Evolutionary conservation across 2,329 filamentous ascomycete genomes (phyloP).

Genomic region (Aspergillus felis): DNA sequence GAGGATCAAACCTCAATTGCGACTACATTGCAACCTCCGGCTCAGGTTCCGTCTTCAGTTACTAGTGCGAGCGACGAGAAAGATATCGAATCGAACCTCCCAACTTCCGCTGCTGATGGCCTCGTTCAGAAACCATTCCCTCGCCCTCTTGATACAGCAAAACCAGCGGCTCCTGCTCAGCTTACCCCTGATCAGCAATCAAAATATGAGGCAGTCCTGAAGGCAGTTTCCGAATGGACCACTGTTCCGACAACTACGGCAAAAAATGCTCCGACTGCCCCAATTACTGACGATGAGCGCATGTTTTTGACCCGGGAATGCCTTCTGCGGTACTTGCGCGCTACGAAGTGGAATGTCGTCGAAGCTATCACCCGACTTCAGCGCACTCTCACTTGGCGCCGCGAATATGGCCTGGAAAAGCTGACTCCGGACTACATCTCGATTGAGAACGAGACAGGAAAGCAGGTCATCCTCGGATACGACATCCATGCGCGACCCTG

Average conservation of each 20-base stretch:
- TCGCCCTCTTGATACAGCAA: slow-evolving; percentile 55
- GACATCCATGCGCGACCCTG: slow-evolving; percentile 84
- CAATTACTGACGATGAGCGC: slow-evolving; percentile 73
- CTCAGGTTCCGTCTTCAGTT: slow-evolving; percentile 7
- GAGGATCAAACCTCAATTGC: slow-evolving; percentile 3
- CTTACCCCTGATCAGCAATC: slow-evolving; percentile 72
- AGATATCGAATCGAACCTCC: slow-evolving; percentile 27
- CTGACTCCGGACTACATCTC: slow-evolving; percentile 79
- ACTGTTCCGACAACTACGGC: slow-evolving; percentile 62
- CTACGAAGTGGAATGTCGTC: slow-evolving; percentile 80
- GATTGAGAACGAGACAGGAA: slow-evolving; percentile 92
- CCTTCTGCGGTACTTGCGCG: slow-evolving; percentile 85
- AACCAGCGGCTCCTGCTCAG: slow-evolving; percentile 52
- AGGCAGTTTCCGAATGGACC: slow-evolving; percentile 66
- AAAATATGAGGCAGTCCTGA: slow-evolving; percentile 77
- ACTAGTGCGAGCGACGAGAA: slow-evolving; percentile 9
- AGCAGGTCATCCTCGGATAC: slow-evolving; percentile 85
- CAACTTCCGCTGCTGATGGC: slow-evolving; percentile 35
- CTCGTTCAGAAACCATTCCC: slow-evolving; percentile 55
- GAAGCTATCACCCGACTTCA: slow-evolving; percentile 76
- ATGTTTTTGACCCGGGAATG: slow-evolving; percentile 92
- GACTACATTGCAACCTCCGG: background rate
- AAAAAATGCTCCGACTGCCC: slow-evolving; percentile 54
- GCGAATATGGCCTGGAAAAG: slow-evolving; percentile 79
- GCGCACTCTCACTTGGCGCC: slow-evolving; percentile 78